phyloP scores from a whole-genome alignment of 176 grass and related monocot species.

The Paspalum vaginatum region DNA sequence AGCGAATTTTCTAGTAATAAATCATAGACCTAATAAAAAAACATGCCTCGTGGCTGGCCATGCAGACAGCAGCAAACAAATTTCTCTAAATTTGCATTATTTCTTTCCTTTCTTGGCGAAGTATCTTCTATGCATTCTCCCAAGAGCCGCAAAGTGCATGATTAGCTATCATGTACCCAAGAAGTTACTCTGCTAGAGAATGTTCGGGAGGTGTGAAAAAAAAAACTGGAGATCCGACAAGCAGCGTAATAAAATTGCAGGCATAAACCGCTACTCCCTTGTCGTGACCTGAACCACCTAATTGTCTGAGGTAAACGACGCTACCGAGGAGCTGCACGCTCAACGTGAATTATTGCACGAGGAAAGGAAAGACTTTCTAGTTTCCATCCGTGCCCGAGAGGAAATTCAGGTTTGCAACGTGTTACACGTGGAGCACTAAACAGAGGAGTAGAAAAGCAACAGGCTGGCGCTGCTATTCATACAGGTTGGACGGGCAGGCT shows the following conservation, averaged over 20 bases:
- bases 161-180: not conserved
- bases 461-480: not conserved
- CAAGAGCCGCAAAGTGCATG: not conserved
- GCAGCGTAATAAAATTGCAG: conserved; percentile 4
- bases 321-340: not conserved
- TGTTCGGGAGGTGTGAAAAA: not conserved
- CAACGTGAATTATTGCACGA: not conserved
- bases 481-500: not conserved
- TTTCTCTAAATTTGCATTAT: not conserved
- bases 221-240: conserved; percentile 3
- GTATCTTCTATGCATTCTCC: not conserved
- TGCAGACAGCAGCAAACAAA: conserved; percentile 13
- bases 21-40: not conserved
- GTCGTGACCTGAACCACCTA: not conserved
- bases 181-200: not conserved
- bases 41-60: not conserved
- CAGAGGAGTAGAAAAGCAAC: not conserved
- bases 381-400: not conserved
- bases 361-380: not conserved
- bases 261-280: not conserved
- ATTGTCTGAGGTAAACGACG: conserved; percentile 5
- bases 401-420: not conserved
- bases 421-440: not conserved
- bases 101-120: not conserved
- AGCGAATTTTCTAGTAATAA: conserved; percentile 8